These are phyloP conservation scores for Coemansia sp. DNA, from an alignment of 192 early-diverging fungal genomes.

Conservation along the genomic window DNA sequence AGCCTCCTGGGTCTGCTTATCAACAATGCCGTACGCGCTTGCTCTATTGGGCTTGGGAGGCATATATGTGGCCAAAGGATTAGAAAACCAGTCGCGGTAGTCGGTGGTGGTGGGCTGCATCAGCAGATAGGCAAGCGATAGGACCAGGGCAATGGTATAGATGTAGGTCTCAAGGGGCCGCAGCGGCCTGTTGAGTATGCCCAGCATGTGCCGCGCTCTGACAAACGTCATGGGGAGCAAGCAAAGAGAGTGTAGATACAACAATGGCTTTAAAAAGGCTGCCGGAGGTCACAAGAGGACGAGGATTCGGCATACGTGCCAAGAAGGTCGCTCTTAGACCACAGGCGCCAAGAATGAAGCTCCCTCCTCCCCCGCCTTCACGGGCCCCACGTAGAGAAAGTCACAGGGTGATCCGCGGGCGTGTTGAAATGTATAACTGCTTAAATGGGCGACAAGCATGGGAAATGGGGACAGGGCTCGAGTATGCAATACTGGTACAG, in stretches of 20 bases:
- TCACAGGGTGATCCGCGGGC: not conserved
- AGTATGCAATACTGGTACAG: not conserved
- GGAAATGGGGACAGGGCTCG: slow-evolving; percentile 8
- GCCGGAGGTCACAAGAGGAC: not conserved
- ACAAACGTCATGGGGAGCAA: slow-evolving; percentile 15
- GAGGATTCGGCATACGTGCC: not conserved
- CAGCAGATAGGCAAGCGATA: slow-evolving; percentile 14
- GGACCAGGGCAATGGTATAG: slow-evolving; percentile 13
- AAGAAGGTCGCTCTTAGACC: not conserved
- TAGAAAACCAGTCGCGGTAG: slow-evolving; percentile 3
- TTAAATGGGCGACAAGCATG: slow-evolving; percentile 1
- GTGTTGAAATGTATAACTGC: not conserved
- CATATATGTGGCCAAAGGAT: slow-evolving; percentile 1
- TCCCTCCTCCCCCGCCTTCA: not conserved
- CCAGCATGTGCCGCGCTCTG: slow-evolving; percentile 10
- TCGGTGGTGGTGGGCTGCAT: slow-evolving; percentile 3
- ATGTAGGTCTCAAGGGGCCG: slow-evolving; percentile 13
- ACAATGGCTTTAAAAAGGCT: not conserved
- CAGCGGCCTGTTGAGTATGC: slow-evolving; percentile 14
- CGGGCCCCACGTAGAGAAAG: not conserved
- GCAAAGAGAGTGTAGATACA: not conserved
- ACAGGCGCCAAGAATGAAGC: slow-evolving; percentile 1
- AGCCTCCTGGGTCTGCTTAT: slow-evolving; percentile 5
- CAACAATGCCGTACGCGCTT: slow-evolving; percentile 6
- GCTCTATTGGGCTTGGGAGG: not conserved